Percentiles rank a stretch among this genome's conserved stretches.
These are phyloP conservation scores for Fagopyrum homotropicum DNA, from an alignment of 148 eudicot genomes.

Conservation along the genomic window DNA sequence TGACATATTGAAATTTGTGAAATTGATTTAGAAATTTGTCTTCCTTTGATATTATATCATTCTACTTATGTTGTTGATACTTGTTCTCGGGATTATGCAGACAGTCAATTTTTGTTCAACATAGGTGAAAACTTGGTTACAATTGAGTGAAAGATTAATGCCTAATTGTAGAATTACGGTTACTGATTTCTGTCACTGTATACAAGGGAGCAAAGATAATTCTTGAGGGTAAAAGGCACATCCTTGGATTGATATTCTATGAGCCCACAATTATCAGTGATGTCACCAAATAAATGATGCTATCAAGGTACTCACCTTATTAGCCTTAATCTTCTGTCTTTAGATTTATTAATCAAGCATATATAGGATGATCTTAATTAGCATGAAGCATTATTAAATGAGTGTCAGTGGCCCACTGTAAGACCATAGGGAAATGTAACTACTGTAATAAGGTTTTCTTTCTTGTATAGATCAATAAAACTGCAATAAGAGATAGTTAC, in stretches of 20 bases:
- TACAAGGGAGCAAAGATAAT: slow-evolving; percentile 96
- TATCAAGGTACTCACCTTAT: slow-evolving; percentile 52
- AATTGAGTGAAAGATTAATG: slow-evolving; percentile 53
- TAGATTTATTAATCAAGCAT: background rate
- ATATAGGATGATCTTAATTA: background rate
- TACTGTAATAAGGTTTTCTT: background rate
- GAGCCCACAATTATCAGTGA: slow-evolving; percentile 83
- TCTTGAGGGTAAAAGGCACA: slow-evolving; percentile 79
- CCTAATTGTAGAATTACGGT: slow-evolving; percentile 83
- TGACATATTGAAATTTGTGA: no score
- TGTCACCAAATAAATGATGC: slow-evolving; percentile 73
- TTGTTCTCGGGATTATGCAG: no score
- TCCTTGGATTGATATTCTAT: slow-evolving; percentile 70
- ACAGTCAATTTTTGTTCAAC: no score
- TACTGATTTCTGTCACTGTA: no score
- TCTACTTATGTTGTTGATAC: no score
- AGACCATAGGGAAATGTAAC: background rate
- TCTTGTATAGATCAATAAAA: background rate
- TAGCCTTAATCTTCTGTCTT: background rate
- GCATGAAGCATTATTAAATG: background rate
- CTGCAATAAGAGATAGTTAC: background rate
- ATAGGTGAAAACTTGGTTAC: slow-evolving; percentile 45
- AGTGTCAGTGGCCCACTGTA: background rate
- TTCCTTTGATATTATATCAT: no score
- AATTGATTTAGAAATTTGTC: no score